Conservation (phyloP, 2,329 filamentous ascomycete species). For the Colletotrichum gigasporum region DNA sequence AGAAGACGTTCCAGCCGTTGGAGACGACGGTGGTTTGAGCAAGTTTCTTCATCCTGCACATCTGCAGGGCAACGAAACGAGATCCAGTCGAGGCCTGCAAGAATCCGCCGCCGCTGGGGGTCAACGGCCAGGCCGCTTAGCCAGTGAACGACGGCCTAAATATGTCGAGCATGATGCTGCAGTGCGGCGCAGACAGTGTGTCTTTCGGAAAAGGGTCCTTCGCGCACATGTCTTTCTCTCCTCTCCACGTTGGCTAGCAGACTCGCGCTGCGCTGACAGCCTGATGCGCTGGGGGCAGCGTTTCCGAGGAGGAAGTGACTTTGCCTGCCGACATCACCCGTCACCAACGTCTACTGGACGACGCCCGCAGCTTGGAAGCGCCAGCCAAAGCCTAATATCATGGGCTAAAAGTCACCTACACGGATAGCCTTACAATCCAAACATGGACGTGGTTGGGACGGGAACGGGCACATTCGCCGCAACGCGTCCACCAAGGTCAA, state of each 20-base stretch:
- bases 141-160: not conserved
- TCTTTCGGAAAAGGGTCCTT: not conserved
- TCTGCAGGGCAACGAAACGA: not conserved
- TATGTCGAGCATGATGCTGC: not conserved
- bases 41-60: not conserved
- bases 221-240: too few species aligned
- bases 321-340: conserved; percentile 9
- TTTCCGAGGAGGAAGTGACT: not conserved
- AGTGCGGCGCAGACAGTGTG: not conserved
- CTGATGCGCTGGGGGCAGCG: not conserved
- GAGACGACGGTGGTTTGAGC: not conserved
- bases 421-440: not conserved
- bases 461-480: not conserved
- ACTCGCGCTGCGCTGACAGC: too few species aligned
- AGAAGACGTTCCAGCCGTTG: not conserved
- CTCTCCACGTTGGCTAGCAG: not conserved
- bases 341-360: not conserved
- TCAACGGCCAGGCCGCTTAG: not conserved
- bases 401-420: not conserved
- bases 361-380: not conserved
- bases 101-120: not conserved
- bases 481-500: conserved; percentile 9
- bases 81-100: not conserved
- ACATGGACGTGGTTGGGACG: conserved; percentile 11
- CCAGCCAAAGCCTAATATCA: not conserved